Evolutionary conservation across 1,284 basidiomycete genomes (phyloP).

Genomic region (Puccinia sorghi): DNA sequence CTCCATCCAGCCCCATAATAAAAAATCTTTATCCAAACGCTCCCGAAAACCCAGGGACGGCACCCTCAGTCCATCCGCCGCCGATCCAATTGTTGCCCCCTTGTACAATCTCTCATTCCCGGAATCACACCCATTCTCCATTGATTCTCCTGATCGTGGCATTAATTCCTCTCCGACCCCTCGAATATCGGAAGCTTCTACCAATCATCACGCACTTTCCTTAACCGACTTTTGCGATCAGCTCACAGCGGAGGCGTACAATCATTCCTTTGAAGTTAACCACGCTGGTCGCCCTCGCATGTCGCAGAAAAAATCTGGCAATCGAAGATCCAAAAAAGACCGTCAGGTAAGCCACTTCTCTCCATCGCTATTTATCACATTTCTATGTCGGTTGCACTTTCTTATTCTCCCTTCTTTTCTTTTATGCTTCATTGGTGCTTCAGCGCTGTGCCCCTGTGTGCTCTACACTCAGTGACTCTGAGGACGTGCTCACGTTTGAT

Average conservation of each 20-base stretch:
- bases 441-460: conserved; percentile 11
- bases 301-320: conserved; percentile 11
- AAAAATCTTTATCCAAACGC: background rate
- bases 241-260: background rate
- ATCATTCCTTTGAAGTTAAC: background rate
- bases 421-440: background rate
- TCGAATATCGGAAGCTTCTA: background rate
- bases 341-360: background rate
- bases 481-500: conserved; percentile 21
- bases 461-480: conserved; percentile 15
- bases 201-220: background rate
- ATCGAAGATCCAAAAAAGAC: conserved; percentile 10
- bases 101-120: conserved; percentile 2
- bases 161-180: background rate
- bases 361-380: background rate
- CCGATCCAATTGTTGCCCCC: background rate
- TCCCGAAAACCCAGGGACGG: background rate
- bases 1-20: background rate
- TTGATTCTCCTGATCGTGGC: background rate
- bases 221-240: conserved; percentile 20
- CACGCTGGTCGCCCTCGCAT: background rate
- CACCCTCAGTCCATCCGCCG: background rate
- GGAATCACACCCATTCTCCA: background rate
- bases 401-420: background rate
- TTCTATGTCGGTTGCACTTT: background rate